Base-by-base conservation (phyloP, 768 basidiomycete genomes). In the Tephrocybe sp. region DNA sequence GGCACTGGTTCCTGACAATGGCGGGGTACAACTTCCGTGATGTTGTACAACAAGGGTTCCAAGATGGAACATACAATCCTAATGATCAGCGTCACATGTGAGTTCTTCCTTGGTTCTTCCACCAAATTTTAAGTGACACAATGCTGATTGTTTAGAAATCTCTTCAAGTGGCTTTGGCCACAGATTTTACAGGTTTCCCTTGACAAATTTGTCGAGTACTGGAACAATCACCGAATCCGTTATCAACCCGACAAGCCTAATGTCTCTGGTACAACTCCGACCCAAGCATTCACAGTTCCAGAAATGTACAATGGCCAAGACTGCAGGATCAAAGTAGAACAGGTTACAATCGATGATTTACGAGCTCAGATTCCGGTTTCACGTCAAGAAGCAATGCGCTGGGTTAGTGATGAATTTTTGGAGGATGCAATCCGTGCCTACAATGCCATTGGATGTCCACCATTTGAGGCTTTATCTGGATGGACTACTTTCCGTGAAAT, bases 131-230 rank as follows among this genome's bases (percentile, higher is more conserved):
- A 11, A 9, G 15, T 35, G 9, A 15, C 34, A 11, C 6, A 35
- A 16, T 16, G 16, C 34, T 16, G 34, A 11, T 11, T 35, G 5
- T 35, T 15, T n/a, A 61, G 60, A 16, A 11, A 58, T 21, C 44
- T 64, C 3, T 64, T 63, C 30, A 40, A 60, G 12, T 66, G 61
- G 62, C 41, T 66, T 3, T 66, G 64, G 64, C 58, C 57, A 4
- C 51, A 49, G 12, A 54, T 66, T 19, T 35, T 64, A 13, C 61
- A 65, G 30, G 15, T 27, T 4, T 21, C 30, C 11, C 43, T 61
- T 13, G 52, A 65, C 44, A 43, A 52, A 21, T 65, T 63, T 46
- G 19, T 35, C 6, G 42, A 60, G 12, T 57, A 59, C 44, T 63
- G 57, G 59, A 65, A 63, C 30, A 53, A 44, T 22, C 60, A 61